Conservation (phyloP, 2,329 filamentous ascomycete species). For the Orbilia ellipsospora region DNA sequence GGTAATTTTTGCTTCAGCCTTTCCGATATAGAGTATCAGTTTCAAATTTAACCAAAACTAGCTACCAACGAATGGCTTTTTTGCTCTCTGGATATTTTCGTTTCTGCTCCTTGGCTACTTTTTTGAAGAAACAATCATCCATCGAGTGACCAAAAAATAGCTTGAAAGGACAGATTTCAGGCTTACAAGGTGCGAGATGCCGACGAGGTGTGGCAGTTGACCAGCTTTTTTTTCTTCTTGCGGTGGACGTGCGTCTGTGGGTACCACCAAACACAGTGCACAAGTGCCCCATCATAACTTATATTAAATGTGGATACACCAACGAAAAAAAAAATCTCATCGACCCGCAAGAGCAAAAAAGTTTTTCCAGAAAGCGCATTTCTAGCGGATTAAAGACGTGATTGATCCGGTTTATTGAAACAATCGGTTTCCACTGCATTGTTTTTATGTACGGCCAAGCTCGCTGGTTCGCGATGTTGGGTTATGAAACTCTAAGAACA, state of each 20-base stretch:
- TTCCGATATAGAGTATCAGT: too few relatives aligned
- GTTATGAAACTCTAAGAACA: too few relatives aligned
- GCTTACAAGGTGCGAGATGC: constrained; percentile 55
- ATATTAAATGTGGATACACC: constrained; percentile 55
- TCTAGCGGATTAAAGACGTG: not conserved
- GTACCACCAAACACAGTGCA: constrained; percentile 18
- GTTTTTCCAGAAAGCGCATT: constrained; percentile 30
- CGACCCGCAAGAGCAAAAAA: constrained; percentile 27
- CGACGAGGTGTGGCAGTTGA: constrained; percentile 53
- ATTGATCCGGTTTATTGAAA: constrained; percentile 1
- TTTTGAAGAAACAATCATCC: too few relatives aligned
- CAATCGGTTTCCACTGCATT: not conserved
- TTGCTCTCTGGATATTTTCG: constrained; percentile 15
- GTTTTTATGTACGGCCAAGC: too few relatives aligned
- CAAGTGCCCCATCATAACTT: not conserved
- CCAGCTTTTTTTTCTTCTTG: constrained; percentile 12
- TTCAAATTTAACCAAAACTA: too few relatives aligned
- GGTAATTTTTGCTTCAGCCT: too few relatives aligned
- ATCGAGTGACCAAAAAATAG: too few relatives aligned
- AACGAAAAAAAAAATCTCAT: constrained; percentile 5
- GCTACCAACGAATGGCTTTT: not conserved
- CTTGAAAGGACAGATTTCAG: constrained; percentile 52
- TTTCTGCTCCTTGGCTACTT: too few relatives aligned
- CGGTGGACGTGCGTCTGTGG: constrained; percentile 38
- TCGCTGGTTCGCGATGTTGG: too few relatives aligned